Evolutionary conservation across 2,329 filamentous ascomycete species (phyloP).

Genomic region (Furcasterigmium furcatum): DNA sequence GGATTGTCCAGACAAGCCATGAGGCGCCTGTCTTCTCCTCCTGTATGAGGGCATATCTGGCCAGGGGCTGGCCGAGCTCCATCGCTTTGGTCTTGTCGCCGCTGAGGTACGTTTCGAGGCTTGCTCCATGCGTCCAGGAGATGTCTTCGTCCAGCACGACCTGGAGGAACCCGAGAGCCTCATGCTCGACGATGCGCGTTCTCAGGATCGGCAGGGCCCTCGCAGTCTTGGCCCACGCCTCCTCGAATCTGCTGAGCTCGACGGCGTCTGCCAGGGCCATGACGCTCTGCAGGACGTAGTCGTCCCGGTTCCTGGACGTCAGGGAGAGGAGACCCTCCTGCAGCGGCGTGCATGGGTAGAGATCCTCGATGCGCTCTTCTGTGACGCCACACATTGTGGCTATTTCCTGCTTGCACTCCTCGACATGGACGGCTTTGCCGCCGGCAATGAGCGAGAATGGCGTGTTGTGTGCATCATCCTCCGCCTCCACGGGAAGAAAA

Average conservation of each 20-base stretch:
- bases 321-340: conserved; percentile 1
- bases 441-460: too few species aligned
- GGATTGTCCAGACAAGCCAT: conserved; percentile 12
- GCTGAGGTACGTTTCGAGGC: background rate
- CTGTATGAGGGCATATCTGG: background rate
- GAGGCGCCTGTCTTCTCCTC: conserved; percentile 3
- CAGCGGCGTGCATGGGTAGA: conserved; percentile 6
- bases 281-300: too few species aligned
- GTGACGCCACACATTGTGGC: conserved; percentile 1
- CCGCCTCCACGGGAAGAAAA: too few species aligned
- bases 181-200: too few species aligned
- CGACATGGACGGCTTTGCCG: background rate
- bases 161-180: too few species aligned
- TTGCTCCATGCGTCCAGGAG: background rate
- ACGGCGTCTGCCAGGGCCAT: too few species aligned
- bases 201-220: too few species aligned
- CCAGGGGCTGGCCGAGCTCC: background rate
- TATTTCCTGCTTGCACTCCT: too few species aligned
- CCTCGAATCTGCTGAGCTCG: too few species aligned
- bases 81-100: background rate
- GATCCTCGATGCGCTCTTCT: conserved; percentile 5
- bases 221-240: too few species aligned
- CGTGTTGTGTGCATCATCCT: background rate
- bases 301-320: too few species aligned
- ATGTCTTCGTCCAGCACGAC: too few species aligned